phyloP scores from a whole-genome alignment of 257 asterid genomes.

The Solanum peruvianum region DNA sequence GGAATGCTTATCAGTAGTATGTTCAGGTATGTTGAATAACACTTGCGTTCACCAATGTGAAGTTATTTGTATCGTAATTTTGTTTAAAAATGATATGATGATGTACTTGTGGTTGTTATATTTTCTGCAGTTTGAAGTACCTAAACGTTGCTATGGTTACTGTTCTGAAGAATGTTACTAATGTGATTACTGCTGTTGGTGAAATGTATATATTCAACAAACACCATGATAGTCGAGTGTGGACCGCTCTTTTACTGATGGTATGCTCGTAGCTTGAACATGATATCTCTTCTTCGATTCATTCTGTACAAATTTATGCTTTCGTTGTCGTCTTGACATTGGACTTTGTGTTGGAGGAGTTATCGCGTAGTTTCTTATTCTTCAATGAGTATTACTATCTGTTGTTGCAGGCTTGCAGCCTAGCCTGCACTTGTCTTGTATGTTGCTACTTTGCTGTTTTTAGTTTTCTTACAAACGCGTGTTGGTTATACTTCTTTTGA shows the following conservation, averaged over 20 bases:
- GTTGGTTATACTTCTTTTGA: neutral
- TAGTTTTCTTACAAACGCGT: neutral
- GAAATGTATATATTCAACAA: slow-evolving; percentile 87
- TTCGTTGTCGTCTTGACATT: neutral
- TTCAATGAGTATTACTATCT: neutral
- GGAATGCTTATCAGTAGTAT: slow-evolving; percentile 94
- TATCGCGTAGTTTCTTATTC: neutral
- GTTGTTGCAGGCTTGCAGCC: neutral
- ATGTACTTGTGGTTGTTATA: neutral
- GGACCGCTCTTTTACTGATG: slow-evolving; percentile 94
- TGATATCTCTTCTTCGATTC: neutral
- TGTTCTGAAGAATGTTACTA: slow-evolving; percentile 90
- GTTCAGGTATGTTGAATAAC: slow-evolving; percentile 42
- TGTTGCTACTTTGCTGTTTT: neutral
- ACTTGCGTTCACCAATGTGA: neutral
- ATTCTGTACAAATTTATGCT: neutral
- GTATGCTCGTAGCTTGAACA: slow-evolving; percentile 20
- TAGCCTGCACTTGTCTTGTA: neutral
- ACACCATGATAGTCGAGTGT: slow-evolving; percentile 80
- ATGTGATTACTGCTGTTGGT: slow-evolving; percentile 95
- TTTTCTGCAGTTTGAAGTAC: slow-evolving; percentile 64
- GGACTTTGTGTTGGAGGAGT: neutral
- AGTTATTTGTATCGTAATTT: neutral
- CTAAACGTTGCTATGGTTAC: slow-evolving; percentile 97
- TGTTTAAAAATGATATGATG: neutral